Evolutionary conservation across 257 asterid species (phyloP), one percentile per base, ranked within the genome.

Genomic region (Solanum rostratum): DNA sequence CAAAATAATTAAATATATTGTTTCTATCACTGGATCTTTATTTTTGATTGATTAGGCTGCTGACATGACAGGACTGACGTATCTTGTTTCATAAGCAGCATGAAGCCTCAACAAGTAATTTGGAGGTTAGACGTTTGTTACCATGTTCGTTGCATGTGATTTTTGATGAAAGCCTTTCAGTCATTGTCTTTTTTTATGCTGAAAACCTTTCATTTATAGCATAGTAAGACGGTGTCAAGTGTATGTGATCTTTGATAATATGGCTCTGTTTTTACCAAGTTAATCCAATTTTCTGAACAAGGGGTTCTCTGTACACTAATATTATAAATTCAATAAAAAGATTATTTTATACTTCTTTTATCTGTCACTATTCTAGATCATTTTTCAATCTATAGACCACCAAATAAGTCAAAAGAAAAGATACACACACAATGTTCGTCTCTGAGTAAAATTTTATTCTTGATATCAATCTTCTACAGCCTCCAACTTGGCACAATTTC

Each of bases 111-210:
- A 83, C 94, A 70, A 87, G 85, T 46, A 92, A 37, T 79, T 71
- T 91, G 16, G 92, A 93, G 99, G 99, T 95, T 37, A 88, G 96
- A 83, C 59, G 82, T 85, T 86, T 15, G 19, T 43, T 37, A 65
- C 81, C 62, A 60, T 84, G 46, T 46, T 74, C 14, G 12, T 43
- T 74, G 59, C 59, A 22, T 74, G 82, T 50, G 43, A 78, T 50
- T 74, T n/a, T 27, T 76, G 43, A 27, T 49, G 62, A 49, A 76
- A 27, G 82, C 45, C 45, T 76, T 50, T 49, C 45, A 49, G 50
- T 50, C 16, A 46, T 49, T 16, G 33, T 6, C 6, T 20, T 71
- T 33, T 41, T 63, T 13, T 13, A 50, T 16, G 8, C 39, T 43
- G 29, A 15, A 78, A 78, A n/a, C 82, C 46, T 29, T 29, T 27